Conservation (phyloP, 768 basidiomycete species). For the Suillus americanus region DNA sequence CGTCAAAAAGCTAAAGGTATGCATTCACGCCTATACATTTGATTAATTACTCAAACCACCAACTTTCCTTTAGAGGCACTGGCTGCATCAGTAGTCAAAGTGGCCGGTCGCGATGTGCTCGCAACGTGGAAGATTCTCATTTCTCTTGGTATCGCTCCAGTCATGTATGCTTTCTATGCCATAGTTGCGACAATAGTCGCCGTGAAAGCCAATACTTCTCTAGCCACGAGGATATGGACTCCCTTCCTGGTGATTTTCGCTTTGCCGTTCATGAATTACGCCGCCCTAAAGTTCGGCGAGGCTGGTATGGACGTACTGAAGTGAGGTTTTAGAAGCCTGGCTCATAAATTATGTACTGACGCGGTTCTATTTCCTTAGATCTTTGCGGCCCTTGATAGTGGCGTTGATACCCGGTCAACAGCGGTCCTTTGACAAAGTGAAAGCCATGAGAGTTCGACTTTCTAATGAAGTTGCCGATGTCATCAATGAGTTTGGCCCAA, state of each 20-base stretch:
- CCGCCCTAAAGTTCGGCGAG: slow-evolving; percentile 95
- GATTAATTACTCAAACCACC: slow-evolving; percentile 3
- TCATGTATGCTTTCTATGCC: slow-evolving; percentile 84
- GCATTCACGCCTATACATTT: not conserved
- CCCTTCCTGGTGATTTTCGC: slow-evolving; percentile 74
- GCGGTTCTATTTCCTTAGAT: slow-evolving; percentile 47
- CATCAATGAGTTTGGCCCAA: slow-evolving; percentile 87
- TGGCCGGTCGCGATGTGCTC: slow-evolving; percentile 94
- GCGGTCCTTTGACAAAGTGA: slow-evolving; percentile 71
- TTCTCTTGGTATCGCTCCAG: slow-evolving; percentile 85
- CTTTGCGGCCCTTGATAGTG: slow-evolving; percentile 84
- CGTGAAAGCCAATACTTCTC: slow-evolving; percentile 60
- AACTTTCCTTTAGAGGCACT: slow-evolving; percentile 72
- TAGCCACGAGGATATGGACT: slow-evolving; percentile 67
- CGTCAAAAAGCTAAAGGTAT: slow-evolving; percentile 84
- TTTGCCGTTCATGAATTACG: slow-evolving; percentile 87
- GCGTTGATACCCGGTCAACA: slow-evolving; percentile 89
- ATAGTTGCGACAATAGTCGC: slow-evolving; percentile 73
- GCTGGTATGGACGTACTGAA: slow-evolving; percentile 97
- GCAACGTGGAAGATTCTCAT: slow-evolving; percentile 98
- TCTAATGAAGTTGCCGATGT: slow-evolving; percentile 82
- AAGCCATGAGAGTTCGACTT: slow-evolving; percentile 68
- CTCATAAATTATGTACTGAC: not conserved
- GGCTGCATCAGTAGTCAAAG: slow-evolving; percentile 92
- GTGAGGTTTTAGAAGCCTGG: slow-evolving; percentile 45